Evolutionary conservation across 2,329 filamentous ascomycete genomes (phyloP), one percentile per base, ranked within the genome.

Genomic region (Colletotrichum falcatum): DNA sequence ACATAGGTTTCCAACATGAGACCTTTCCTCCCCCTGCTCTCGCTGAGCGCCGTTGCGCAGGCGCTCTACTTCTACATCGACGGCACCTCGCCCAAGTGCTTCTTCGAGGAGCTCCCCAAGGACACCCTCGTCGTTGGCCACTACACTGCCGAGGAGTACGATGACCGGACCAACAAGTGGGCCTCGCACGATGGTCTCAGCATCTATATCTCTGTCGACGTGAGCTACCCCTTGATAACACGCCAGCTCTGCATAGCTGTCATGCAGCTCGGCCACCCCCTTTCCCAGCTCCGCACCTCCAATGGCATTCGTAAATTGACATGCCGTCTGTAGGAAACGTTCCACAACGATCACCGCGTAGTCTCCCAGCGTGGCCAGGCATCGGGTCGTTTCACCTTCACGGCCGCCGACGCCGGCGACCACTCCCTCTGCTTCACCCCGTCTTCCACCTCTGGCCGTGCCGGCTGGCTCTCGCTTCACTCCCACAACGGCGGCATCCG

Each of bases 91-190:
- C 92, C 94, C 75, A 98, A 97, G 85, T 99, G 96, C 84, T 99
- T 99, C 90, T 97, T 93, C 84, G 96, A 99, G 85, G 95, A 98
- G 83, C 89, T 99, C 70, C 95, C 96, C 74, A 98, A 98, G 86
- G 95, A 97, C 82, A 98, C 96, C 18, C 85, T 99, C 69, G 95
- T 99, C 66, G 95, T 98, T 70, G 96, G 96, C 75, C 92, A 96
- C 83, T 99, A 95, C 86, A 90, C 88, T 65, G 94, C 94, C 61
- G 92, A 96, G 82, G 92, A 97, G 81, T 96, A 90, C 85, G 91
- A 96, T 81, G 88, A 93, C 68, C 84, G 90, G 75, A 83, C 86
- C 67, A 88, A 89, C 75, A 80, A 84, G 61, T 98, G 94, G 89
- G 82, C 86, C 63, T 86, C 91, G 78, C 93, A 96, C 80, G 87